A percentile compares a stretch with the other conserved stretches of the same genome.
Evolutionary conservation across 495 filamentous ascomycete species (phyloP).

Genomic region (Penicillium pancosmium): DNA sequence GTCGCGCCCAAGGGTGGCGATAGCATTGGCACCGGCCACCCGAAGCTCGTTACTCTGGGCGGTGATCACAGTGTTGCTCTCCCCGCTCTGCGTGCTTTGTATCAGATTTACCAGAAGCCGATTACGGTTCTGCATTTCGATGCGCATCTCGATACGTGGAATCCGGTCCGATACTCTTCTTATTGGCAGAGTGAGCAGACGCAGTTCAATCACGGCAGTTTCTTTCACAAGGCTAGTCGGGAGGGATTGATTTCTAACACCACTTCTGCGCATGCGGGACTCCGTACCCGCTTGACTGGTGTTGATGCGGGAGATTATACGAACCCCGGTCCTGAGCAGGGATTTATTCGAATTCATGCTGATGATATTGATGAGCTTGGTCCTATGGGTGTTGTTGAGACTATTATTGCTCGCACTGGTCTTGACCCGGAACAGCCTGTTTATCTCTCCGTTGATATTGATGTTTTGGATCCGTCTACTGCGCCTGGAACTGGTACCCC

Average conservation of each 20-base stretch:
- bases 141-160: slow-evolving; percentile 82
- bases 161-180: slow-evolving; percentile 74
- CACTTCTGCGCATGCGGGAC: slow-evolving; percentile 74
- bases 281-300: slow-evolving; percentile 72
- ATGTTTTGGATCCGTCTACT: slow-evolving; percentile 71
- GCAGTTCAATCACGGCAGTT: slow-evolving; percentile 80
- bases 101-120: slow-evolving; percentile 68
- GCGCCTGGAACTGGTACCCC: slow-evolving; percentile 76
- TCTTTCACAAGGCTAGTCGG: slow-evolving; percentile 80
- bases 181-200: slow-evolving; percentile 71
- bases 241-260: slow-evolving; percentile 72
- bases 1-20: slow-evolving; percentile 35
- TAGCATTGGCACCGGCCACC: slow-evolving; percentile 48
- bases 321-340: slow-evolving; percentile 56
- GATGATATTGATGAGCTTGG: slow-evolving; percentile 74
- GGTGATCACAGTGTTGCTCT: slow-evolving; percentile 82
- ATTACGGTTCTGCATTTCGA: slow-evolving; percentile 86
- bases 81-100: slow-evolving; percentile 71
- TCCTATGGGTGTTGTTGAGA: slow-evolving; percentile 57
- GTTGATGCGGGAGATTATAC: slow-evolving; percentile 67
- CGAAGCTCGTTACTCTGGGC: slow-evolving; percentile 76
- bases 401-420: slow-evolving; percentile 60
- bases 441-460: slow-evolving; percentile 76
- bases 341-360: slow-evolving; percentile 64
- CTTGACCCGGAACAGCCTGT: slow-evolving; percentile 67